Conservation (phyloP, 1,284 basidiomycete genomes). For the Puccinia coronata region DNA sequence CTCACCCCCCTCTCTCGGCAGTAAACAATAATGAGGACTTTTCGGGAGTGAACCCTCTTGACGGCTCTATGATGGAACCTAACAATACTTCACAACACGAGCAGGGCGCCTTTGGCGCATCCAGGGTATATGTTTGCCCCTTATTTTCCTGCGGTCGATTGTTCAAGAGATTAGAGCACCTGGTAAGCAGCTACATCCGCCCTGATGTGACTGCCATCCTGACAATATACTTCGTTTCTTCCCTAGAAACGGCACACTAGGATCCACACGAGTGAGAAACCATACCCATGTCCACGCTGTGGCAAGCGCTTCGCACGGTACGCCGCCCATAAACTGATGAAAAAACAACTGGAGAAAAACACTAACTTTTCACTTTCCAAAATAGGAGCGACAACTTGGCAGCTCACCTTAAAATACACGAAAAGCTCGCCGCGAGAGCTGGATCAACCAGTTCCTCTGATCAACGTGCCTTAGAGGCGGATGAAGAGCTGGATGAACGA, state of each 20-base stretch:
- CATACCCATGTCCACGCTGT: constrained; percentile 73
- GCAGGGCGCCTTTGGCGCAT: constrained; percentile 54
- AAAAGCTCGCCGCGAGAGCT: constrained; percentile 54
- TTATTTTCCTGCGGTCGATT: constrained; percentile 74
- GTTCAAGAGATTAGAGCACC: constrained; percentile 85
- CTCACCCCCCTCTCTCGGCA: constrained; percentile 21
- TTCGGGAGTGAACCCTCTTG: constrained; percentile 46
- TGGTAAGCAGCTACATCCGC: constrained; percentile 57
- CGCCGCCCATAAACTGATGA: neutral
- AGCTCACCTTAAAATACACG: constrained; percentile 78
- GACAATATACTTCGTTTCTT: neutral
- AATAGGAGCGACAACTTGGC: constrained; percentile 75
- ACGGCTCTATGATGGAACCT: constrained; percentile 16
- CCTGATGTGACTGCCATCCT: neutral
- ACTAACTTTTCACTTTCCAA: neutral
- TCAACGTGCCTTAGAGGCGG: constrained; percentile 46
- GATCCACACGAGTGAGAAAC: constrained; percentile 84
- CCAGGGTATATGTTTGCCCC: constrained; percentile 74
- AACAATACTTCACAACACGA: neutral
- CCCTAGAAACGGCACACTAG: constrained; percentile 71
- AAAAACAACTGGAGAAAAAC: neutral
- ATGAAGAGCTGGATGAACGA: constrained; percentile 46
- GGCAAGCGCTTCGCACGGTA: constrained; percentile 67
- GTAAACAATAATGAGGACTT: constrained; percentile 34
- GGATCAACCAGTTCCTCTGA: constrained; percentile 47